These are phyloP conservation scores for Mycena maculata DNA, from an alignment of 768 basidiomycete species.

Conservation along the genomic window DNA sequence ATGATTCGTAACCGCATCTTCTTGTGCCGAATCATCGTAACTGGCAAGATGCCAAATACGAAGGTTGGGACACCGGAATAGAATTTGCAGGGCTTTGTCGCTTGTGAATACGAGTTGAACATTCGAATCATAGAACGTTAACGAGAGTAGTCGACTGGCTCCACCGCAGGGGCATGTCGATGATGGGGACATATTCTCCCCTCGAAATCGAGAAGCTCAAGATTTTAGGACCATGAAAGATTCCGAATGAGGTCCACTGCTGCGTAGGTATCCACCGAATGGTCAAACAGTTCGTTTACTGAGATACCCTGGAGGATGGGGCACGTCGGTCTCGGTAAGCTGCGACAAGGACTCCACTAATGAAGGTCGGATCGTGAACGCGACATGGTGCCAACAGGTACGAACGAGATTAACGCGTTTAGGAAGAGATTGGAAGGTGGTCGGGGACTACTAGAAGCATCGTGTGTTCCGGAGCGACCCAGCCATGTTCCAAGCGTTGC, in stretches of 20 bases:
- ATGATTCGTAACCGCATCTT: not conserved
- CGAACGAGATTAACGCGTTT: constrained; percentile 1
- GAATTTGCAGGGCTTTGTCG: not conserved
- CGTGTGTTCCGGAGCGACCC: not conserved
- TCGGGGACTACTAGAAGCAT: not conserved
- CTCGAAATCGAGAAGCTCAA: not conserved
- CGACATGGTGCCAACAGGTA: constrained; percentile 1
- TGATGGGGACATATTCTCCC: not conserved
- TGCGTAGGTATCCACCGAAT: no score
- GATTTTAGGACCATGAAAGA: not conserved
- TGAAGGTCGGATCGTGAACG: not conserved
- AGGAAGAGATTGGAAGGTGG: not conserved
- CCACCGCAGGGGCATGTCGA: not conserved
- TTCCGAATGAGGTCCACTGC: not conserved
- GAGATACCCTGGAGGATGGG: not conserved
- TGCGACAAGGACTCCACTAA: not conserved
- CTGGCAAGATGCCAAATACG: not conserved
- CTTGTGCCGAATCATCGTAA: not conserved
- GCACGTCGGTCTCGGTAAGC: not conserved
- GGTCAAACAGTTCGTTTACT: not conserved
- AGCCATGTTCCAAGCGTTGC: constrained; percentile 23
- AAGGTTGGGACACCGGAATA: not conserved
- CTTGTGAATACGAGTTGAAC: not conserved
- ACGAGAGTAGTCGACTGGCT: not conserved
- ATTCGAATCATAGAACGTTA: not conserved